Base-by-base conservation (phyloP, 2,329 filamentous ascomycete genomes). In the Sarocladium strictum region DNA sequence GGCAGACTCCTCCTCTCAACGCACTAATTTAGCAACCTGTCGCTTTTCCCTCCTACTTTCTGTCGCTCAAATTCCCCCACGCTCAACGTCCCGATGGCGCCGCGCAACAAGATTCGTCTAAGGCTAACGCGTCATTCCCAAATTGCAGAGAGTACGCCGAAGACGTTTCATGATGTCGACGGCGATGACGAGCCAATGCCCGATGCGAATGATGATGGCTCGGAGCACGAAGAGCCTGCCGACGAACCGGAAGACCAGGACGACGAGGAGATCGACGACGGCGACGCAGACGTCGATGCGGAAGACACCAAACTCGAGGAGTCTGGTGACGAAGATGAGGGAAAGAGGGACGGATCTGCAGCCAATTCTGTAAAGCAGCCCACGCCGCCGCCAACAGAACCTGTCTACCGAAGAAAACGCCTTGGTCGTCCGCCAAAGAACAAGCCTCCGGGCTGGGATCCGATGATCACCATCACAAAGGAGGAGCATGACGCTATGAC, bases 391-490 rank as follows among this genome's bases (percentile, higher is more conserved):
- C 43, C 76, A 1, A 84, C 84, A 24, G 82, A 77, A 49, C 79
- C 81, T 23, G 78, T 87, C 45, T 79, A 90, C 57, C 83, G 89
- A 54, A 83, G 87, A 64, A 89, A 89, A 69, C 85, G 90, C 53
- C 79, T 92, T n/a, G 91, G 91, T 19, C 83, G 91, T 12, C 90
- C 90, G 2, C 89, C 90, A 1, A 95, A 94, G 77, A 92, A 91
- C 67, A 81, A 84, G 51, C 89, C 88, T 0, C 83, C 89, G 3
- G 89, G 90, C 66, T 93, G 87, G 84, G 86, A 92, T 65, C 73
- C 76, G 41, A 79, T 81, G 61, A 74, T 83, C 53, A 80, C 81
- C 53, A 72, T 76, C 7, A 78, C 81, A 3, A 75, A 74, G 33
- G 76, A 74, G 59, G 79, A 81, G 60, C 72, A 72, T 19, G 79